Conservation (phyloP, 1,284 basidiomycete species). For the Gomphus bonarii region DNA sequence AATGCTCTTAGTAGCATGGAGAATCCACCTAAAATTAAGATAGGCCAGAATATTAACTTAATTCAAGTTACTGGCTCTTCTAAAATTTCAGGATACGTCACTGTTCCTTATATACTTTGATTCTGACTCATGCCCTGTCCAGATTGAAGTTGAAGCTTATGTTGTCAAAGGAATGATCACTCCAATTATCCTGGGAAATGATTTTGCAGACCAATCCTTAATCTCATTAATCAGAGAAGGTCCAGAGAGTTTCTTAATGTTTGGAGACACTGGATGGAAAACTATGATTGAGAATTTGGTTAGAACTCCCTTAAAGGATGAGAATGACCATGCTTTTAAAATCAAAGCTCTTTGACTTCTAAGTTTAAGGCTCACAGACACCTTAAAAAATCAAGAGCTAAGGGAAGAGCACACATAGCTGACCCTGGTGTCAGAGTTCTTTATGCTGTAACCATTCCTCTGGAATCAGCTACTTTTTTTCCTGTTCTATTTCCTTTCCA, state of each 20-base stretch:
- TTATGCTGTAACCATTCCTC: too few relatives aligned
- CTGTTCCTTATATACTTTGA: conserved; percentile 19
- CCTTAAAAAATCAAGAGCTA: too few relatives aligned
- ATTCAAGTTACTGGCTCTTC: conserved; percentile 20
- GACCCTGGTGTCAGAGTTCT: too few relatives aligned
- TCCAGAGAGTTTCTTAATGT: conserved; percentile 16
- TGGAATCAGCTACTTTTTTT: too few relatives aligned
- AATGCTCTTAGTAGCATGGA: neutral
- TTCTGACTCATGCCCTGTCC: conserved; percentile 18
- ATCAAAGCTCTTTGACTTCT: too few relatives aligned
- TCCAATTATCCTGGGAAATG: conserved; percentile 22
- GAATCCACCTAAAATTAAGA: conserved; percentile 9
- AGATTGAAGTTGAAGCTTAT: conserved; percentile 23
- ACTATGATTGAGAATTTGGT: too few relatives aligned
- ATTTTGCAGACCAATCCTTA: conserved; percentile 22
- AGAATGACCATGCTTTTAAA: too few relatives aligned
- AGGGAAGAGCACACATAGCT: too few relatives aligned
- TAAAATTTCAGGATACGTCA: conserved; percentile 21
- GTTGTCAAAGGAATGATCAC: conserved; percentile 17
- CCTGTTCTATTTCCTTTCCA: too few relatives aligned
- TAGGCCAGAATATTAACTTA: conserved; percentile 12
- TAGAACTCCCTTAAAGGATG: too few relatives aligned
- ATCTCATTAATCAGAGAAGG: conserved; percentile 20
- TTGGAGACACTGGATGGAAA: conserved; percentile 17
- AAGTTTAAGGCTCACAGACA: too few relatives aligned